Evolutionary conservation across 257 asterid genomes (phyloP), one percentile per base, ranked within the genome.

Genomic region (Ballota nigra): DNA sequence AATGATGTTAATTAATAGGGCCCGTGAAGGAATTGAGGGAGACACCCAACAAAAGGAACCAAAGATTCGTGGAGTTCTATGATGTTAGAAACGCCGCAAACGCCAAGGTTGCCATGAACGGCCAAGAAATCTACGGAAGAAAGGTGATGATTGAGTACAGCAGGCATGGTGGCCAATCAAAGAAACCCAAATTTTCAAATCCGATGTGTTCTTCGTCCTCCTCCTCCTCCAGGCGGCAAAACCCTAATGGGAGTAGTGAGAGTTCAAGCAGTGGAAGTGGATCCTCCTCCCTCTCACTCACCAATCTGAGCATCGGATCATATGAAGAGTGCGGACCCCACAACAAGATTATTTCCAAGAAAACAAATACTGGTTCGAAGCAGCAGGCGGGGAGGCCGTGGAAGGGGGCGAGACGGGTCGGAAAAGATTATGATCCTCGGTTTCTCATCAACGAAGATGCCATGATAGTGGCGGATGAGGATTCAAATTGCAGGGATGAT

Each of bases 1-100:
- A n/a, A n/a, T 15, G 49, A 11, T 33, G 4, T 22, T 5, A 8
- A 26, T 3, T 26, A 29, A 55, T 55, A 95, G 99, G 99, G 1
- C 83, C 83, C 57, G 96, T 95, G 76, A 92, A 80, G 87, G 99
- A 95, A 85, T 52, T 92, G 83, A 86, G 99, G 60, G 98, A 89
- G 83, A 92, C 97, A 0, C 98, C 98, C 15, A 75, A 74, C 86
- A 92, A 86, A 65, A 82, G 66, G 75, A 75, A 75, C 63, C 98
- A 88, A 68, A 83, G 75, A 18, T 92, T 95, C 69, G 91, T 95
- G 73, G 99, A 95, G 87, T 95, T 92, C 63, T 88, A 82, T 7
- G 99, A 95, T 56, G 83, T 84, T 0, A 51, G 99, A 64, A 79
- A 90, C 24, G 96, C 99, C 1, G 96, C 96, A 0, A 77, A 24